Base-by-base conservation (phyloP, 2,329 filamentous ascomycete species). In the Phialophora expanda region DNA sequence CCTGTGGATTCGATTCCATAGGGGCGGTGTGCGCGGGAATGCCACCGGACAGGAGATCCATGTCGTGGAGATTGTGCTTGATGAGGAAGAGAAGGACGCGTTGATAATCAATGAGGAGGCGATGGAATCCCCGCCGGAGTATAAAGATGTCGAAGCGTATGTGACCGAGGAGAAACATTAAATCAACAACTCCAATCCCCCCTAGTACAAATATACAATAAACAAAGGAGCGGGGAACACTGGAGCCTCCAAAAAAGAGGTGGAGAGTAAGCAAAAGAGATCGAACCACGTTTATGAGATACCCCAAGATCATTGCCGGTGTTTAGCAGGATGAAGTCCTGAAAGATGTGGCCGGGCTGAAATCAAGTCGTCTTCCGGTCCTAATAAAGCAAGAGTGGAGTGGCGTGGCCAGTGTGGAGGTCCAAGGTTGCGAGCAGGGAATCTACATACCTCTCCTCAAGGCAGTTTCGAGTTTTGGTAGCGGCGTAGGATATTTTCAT, bases 1-100 rank as follows among this genome's bases (percentile, higher is more conserved):
- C 72, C 56, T 83, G 54, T 82, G 81, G 80, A 74, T 76, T 57
- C 77, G 76, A 64, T 78, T 65, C 53, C 61, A 67, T 55, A 67
- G 72, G 28, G 50, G 64, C 46, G 66, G 76, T 70, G 78, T 76
- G 56, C 76, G 76, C 24, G 73, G 73, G 56, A 67, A 72, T 28
- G 70, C 68, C 30, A 54, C 24, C 3, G 53, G 28, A 7, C 58
- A 14, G 12, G 63, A 71, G 55, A 73, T 75, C 51, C 70, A 75
- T 38, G 79, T 76, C 20, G 74, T 76, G n/a, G 73, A 73, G 32
- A 70, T 73, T 51, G 60, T 64, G 9, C 38, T 69, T 46, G 61
- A 59, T 9, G 66, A 69, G n/a, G 66, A 67, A 17, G 80, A 82
- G 68, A 82, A 82, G 73, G 75, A 79, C 64, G 74, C 74, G 38